Conservation (phyloP, 352 stramenopile species). For the Bremia lactucae region DNA sequence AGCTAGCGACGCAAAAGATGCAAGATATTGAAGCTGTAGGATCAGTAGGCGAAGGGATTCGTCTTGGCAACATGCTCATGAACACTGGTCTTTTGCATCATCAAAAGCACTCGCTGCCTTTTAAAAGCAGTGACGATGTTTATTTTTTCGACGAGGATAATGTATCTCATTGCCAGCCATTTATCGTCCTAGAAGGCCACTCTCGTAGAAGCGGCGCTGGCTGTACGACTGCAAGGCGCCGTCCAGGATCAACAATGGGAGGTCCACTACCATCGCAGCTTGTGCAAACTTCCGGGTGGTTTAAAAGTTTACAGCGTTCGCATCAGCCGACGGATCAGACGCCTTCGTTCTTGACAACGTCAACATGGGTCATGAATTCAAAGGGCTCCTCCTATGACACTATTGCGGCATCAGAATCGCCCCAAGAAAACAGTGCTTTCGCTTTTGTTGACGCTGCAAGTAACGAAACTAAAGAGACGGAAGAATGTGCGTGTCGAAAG, state of each 20-base stretch:
- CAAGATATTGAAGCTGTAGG: no score
- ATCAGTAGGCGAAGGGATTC: no score
- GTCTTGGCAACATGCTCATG: no score
- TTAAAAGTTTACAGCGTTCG: slow-evolving; percentile 20
- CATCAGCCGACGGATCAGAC: slow-evolving; percentile 14
- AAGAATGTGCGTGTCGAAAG: slow-evolving; percentile 23
- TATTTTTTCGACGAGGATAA: no score
- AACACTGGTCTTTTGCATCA: no score
- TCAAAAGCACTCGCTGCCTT: no score
- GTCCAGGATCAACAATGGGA: slow-evolving; percentile 15
- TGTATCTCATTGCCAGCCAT: slow-evolving; percentile 26
- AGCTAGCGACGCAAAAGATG: no score
- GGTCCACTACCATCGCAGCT: slow-evolving; percentile 20
- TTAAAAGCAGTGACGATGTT: no score
- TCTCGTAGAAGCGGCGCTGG: slow-evolving; percentile 7
- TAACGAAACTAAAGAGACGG: slow-evolving; percentile 9
- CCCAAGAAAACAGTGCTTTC: slow-evolving; percentile 8
- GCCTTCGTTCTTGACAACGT: slow-evolving; percentile 4
- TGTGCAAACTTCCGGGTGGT: slow-evolving; percentile 21
- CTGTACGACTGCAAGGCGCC: slow-evolving; percentile 1
- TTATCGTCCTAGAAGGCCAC: slow-evolving; percentile 25
- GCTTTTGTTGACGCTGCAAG: slow-evolving; percentile 15
- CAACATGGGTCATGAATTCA: slow-evolving; percentile 1
- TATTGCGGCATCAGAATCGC: slow-evolving; percentile 7
- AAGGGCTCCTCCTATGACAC: slow-evolving; percentile 8